These are phyloP conservation scores for Plasmodium knowlesi DNA, from an alignment of 169 alveolate species.

Conservation along the genomic window DNA sequence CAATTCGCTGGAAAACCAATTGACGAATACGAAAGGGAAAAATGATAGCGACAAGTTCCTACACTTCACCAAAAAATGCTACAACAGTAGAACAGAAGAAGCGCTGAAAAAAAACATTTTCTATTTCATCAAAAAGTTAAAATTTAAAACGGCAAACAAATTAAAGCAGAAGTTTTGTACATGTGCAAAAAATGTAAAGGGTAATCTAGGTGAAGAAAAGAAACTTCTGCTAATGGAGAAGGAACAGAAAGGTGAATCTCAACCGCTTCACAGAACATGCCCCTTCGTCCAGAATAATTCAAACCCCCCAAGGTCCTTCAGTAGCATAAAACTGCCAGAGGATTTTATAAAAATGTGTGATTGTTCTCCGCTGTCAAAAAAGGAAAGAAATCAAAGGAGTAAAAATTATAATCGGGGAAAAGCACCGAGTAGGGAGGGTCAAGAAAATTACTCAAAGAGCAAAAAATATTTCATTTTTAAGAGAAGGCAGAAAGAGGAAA, in stretches of 20 bases:
- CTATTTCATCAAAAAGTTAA: constrained; percentile 13
- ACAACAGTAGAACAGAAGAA: not conserved
- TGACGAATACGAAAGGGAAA: not conserved
- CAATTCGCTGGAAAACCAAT: not conserved
- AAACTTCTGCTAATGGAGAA: not conserved
- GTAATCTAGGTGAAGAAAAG: not conserved
- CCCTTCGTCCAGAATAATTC: not conserved
- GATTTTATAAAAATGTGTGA: not conserved
- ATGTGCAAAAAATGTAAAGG: not conserved
- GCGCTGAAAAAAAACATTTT: constrained; percentile 6
- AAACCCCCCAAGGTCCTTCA: not conserved
- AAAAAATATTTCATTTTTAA: not conserved
- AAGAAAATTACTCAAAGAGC: not conserved
- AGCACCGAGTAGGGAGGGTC: not conserved
- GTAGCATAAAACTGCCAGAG: not conserved
- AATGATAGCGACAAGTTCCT: not conserved
- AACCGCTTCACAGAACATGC: not conserved
- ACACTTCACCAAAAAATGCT: constrained; percentile 9
- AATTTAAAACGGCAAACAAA: constrained; percentile 1
- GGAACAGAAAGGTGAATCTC: not conserved
- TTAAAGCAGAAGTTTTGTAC: not conserved
- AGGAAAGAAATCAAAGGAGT: not conserved
- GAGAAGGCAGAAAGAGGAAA: not conserved
- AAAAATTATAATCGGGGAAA: not conserved
- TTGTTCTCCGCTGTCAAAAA: not conserved